These are phyloP conservation scores for Bocquillonia castaneifolia DNA, from an alignment of 441 rosid species.

Conservation along the genomic window DNA sequence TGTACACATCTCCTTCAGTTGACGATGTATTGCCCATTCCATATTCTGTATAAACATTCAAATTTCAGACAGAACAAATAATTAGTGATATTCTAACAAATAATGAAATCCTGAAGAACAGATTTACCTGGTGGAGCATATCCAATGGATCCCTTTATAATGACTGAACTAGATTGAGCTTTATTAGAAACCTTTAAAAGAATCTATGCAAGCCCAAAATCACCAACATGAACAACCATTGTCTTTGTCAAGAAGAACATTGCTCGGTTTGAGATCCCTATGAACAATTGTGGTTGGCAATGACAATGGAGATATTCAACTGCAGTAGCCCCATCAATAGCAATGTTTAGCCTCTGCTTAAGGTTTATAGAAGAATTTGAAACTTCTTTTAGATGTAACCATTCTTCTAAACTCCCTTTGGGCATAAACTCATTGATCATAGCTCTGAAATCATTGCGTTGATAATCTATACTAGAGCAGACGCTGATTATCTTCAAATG, in stretches of 20 bases:
- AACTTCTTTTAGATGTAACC: too few relatives aligned
- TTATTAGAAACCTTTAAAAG: neutral
- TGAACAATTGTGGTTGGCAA: neutral
- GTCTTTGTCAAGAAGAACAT: neutral
- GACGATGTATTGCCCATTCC: too few relatives aligned
- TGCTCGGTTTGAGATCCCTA: constrained; percentile 6
- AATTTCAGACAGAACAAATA: too few relatives aligned
- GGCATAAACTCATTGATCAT: constrained; percentile 13
- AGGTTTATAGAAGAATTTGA: neutral
- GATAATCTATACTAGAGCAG: neutral
- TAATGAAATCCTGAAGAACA: too few relatives aligned
- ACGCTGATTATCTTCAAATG: neutral
- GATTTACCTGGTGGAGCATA: constrained; percentile 9
- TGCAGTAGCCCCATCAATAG: neutral
- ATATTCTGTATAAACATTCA: too few relatives aligned
- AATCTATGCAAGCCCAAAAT: constrained; percentile 8
- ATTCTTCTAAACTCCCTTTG: constrained; percentile 6
- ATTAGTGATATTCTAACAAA: too few relatives aligned
- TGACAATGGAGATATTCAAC: neutral
- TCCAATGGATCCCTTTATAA: neutral
- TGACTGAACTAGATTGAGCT: neutral
- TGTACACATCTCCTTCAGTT: too few relatives aligned
- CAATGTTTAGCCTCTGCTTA: neutral
- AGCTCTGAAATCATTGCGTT: constrained; percentile 4
- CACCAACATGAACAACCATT: neutral